phyloP scores from a whole-genome alignment of 257 asterid species.

The Primulina huaijiensis region DNA sequence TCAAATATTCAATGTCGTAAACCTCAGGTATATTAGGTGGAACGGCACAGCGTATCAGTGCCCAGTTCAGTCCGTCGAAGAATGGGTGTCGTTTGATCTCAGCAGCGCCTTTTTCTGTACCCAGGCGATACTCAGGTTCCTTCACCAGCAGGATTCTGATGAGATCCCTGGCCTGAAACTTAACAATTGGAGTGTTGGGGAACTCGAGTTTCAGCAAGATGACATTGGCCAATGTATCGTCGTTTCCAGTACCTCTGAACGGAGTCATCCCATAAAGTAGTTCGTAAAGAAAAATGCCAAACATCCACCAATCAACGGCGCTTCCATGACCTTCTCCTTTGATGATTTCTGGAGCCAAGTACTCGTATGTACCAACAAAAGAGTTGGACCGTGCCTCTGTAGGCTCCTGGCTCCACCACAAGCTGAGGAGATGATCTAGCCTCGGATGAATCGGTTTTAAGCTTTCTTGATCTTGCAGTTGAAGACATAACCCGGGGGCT shows the following conservation, averaged over 20 bases:
- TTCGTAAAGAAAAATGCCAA: constrained; percentile 63
- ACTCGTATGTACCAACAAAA: constrained; percentile 73
- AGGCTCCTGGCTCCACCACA: constrained; percentile 75
- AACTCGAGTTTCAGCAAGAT: constrained; percentile 50
- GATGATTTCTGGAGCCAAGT: constrained; percentile 75
- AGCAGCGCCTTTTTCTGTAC: constrained; percentile 65
- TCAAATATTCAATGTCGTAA: constrained; percentile 10
- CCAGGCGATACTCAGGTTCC: constrained; percentile 61
- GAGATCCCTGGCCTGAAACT: constrained; percentile 64
- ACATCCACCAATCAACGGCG: constrained; percentile 87
- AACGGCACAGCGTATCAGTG: constrained; percentile 54
- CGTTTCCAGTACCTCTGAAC: constrained; percentile 57
- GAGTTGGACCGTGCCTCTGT: constrained; percentile 77
- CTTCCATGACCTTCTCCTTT: constrained; percentile 80
- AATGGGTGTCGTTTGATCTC: constrained; percentile 71
- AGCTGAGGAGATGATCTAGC: constrained; percentile 54
- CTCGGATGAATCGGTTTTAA: constrained; percentile 40
- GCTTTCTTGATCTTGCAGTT: constrained; percentile 42
- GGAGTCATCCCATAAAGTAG: constrained; percentile 73
- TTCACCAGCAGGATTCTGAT: constrained; percentile 58
- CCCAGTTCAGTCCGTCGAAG: constrained; percentile 64
- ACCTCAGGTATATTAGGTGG: constrained; percentile 65
- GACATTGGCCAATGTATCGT: constrained; percentile 56
- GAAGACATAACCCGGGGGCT: constrained; percentile 46
- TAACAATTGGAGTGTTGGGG: constrained; percentile 55